A percentile compares a stretch with the other conserved stretches of the same genome.
Conservation (phyloP, 176 grass and related monocot species). For the Aegilops sharonensis region DNA sequence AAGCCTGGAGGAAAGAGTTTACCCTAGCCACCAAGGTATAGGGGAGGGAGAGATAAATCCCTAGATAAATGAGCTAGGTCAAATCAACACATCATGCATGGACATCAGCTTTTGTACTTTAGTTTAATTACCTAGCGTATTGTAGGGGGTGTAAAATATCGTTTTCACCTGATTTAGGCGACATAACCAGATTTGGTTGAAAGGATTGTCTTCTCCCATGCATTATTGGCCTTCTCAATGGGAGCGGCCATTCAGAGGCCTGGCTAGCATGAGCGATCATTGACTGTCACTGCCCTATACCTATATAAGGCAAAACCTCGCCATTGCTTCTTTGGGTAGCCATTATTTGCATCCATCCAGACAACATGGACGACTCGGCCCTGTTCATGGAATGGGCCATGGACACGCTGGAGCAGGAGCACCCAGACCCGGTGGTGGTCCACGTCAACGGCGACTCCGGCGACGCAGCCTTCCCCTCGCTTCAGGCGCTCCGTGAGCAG, state of each 20-base stretch:
- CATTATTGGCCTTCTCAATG: neutral
- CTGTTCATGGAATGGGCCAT: slow-evolving; percentile 49
- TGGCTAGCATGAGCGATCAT: neutral
- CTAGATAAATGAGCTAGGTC: neutral
- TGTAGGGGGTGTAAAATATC: neutral
- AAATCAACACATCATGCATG: neutral
- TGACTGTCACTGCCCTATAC: neutral
- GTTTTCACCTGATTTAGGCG: slow-evolving; percentile 30
- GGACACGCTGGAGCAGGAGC: slow-evolving; percentile 35
- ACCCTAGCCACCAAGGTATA: too few species aligned
- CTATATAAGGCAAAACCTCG: neutral
- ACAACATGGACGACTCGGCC: slow-evolving; percentile 31
- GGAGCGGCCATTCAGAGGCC: neutral
- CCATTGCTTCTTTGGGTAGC: too few species aligned
- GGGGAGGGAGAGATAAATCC: too few species aligned
- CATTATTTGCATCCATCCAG: neutral
- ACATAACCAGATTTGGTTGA: neutral
- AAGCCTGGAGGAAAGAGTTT: too few species aligned
- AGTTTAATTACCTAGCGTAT: neutral
- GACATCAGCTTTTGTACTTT: neutral
- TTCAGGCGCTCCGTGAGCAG: slow-evolving; percentile 23
- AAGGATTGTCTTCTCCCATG: neutral
- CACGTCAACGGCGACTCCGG: neutral
- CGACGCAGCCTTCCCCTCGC: slow-evolving; percentile 28
- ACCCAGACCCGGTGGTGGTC: neutral